Conservation (phyloP, 179 eudicot genomes). For the Beta macrorhiza region DNA sequence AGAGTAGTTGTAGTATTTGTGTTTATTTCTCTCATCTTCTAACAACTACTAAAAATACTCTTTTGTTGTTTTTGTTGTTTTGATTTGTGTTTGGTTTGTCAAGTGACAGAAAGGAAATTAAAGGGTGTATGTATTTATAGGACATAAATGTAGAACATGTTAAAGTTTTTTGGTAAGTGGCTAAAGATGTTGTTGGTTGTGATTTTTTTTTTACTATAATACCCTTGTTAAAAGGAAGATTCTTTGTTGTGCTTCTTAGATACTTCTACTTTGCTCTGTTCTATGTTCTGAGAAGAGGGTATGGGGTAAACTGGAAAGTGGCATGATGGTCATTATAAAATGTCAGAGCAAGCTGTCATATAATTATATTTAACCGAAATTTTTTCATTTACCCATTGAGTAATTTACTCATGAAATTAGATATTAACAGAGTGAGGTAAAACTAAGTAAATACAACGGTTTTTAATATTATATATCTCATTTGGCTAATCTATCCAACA, state of each 20-base stretch:
- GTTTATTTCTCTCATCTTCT: slow-evolving; percentile 16
- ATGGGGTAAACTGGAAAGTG: no score
- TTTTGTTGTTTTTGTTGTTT: neutral
- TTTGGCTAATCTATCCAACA: no score
- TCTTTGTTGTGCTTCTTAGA: slow-evolving; percentile 18
- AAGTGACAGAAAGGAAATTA: neutral
- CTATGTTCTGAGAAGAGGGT: neutral
- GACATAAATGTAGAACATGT: neutral
- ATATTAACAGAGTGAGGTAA: no score
- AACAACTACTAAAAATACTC: no score
- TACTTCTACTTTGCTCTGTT: neutral
- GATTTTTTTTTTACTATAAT: slow-evolving; percentile 10
- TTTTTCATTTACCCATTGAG: no score
- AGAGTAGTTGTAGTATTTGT: neutral
- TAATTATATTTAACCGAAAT: no score
- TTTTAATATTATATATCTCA: no score
- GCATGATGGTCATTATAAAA: no score
- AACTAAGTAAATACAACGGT: no score
- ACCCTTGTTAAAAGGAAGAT: slow-evolving; percentile 28
- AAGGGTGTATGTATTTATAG: slow-evolving; percentile 15
- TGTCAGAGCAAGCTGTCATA: no score
- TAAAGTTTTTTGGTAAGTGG: neutral
- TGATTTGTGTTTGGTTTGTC: neutral
- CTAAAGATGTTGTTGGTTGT: neutral
- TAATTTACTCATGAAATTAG: no score